Conservation (phyloP, 2,329 filamentous ascomycete species). For the Bipolaris oryzae region DNA sequence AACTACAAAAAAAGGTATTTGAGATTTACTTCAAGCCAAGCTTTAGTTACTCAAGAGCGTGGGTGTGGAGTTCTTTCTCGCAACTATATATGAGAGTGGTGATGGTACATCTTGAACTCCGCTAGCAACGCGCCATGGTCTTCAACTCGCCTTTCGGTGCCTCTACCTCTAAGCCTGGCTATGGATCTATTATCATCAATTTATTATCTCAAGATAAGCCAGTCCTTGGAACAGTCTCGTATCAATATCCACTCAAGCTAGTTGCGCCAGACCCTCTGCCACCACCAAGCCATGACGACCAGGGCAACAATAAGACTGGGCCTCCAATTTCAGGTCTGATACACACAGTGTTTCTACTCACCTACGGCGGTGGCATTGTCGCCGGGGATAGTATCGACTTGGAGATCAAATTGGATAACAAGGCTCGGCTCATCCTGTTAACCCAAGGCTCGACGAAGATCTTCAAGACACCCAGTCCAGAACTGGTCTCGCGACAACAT, state of each 20-base stretch:
- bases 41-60: too few relatives aligned
- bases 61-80: too few relatives aligned
- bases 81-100: too few relatives aligned
- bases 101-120: constrained; percentile 15
- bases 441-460: constrained; percentile 89
- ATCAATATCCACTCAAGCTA: constrained; percentile 94
- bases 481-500: constrained; percentile 54
- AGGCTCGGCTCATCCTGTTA: constrained; percentile 67
- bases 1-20: too few relatives aligned
- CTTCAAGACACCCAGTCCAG: constrained; percentile 73
- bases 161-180: constrained; percentile 74
- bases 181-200: constrained; percentile 76
- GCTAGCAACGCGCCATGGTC: constrained; percentile 32
- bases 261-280: constrained; percentile 76
- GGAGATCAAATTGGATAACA: constrained; percentile 66
- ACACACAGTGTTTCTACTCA: constrained; percentile 82
- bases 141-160: constrained; percentile 73
- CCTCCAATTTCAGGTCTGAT: constrained; percentile 59
- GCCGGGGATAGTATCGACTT: constrained; percentile 84
- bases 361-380: constrained; percentile 92
- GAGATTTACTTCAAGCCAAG: too few relatives aligned
- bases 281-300: constrained; percentile 52
- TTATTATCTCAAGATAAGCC: constrained; percentile 74
- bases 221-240: constrained; percentile 75
- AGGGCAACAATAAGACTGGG: not conserved